These are phyloP conservation scores for Eucalyptus erythrocorys DNA, from an alignment of 345 rosid species.

Conservation along the genomic window DNA sequence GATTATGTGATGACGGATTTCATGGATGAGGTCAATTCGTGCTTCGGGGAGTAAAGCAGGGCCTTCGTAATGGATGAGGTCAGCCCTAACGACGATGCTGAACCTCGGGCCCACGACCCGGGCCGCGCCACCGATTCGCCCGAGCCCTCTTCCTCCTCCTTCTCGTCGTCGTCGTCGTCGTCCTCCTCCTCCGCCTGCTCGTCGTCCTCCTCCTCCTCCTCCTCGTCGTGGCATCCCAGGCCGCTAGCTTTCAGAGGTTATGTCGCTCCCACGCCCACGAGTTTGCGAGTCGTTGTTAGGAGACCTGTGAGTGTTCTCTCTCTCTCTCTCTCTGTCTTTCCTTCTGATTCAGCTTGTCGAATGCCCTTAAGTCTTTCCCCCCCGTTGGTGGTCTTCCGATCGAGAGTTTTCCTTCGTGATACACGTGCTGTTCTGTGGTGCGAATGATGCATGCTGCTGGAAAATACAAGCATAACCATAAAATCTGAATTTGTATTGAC, in stretches of 20 bases:
- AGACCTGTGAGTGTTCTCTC: conserved; percentile 49
- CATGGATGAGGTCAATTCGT: conserved; percentile 18
- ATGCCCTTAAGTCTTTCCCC: neutral
- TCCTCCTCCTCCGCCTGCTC: too few species aligned
- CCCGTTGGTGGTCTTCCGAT: neutral
- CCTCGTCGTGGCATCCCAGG: conserved; percentile 57
- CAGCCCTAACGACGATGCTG: conserved; percentile 30
- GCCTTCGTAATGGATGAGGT: conserved; percentile 50
- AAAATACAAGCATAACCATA: neutral
- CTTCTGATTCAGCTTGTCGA: neutral
- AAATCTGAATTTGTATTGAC: neutral
- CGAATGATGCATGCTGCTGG: neutral
- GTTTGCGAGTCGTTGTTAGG: conserved; percentile 39
- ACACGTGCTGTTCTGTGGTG: neutral
- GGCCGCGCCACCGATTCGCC: neutral
- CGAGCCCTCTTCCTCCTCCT: neutral
- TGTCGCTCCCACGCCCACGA: conserved; percentile 10
- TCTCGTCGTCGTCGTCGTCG: conserved; percentile 17
- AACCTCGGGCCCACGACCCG: conserved; percentile 10
- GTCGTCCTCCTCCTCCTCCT: neutral
- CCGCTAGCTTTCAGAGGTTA: conserved; percentile 52
- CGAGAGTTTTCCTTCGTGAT: neutral
- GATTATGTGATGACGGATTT: conserved; percentile 3
- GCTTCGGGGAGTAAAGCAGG: conserved; percentile 15
- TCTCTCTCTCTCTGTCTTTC: neutral